These are phyloP conservation scores for Chionographis japonica DNA, from an alignment of 106 monocot genomes.

Conservation along the genomic window DNA sequence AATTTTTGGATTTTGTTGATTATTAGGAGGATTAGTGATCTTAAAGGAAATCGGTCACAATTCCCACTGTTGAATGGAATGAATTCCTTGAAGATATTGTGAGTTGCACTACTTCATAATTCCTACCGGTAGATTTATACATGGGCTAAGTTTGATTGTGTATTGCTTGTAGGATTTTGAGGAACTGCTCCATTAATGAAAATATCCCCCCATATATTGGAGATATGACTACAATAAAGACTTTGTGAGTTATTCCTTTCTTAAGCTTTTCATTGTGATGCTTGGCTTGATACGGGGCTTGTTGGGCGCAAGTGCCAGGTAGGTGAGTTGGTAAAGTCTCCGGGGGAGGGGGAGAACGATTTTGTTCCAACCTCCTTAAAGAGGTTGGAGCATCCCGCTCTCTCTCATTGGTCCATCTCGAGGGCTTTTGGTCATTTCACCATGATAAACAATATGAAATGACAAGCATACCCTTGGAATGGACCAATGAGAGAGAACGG, in stretches of 20 bases:
- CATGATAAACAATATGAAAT: no score
- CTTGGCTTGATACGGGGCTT: no score
- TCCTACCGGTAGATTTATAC: background rate
- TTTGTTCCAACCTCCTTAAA: no score
- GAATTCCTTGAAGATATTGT: slow-evolving; percentile 51
- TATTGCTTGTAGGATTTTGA: slow-evolving; percentile 43
- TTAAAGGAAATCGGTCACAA: slow-evolving; percentile 52
- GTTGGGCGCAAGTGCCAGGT: no score
- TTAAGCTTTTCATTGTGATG: background rate
- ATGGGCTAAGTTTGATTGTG: background rate
- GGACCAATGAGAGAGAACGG: no score
- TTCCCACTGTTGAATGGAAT: slow-evolving; percentile 55
- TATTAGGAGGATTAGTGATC: slow-evolving; percentile 70
- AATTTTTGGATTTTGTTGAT: background rate
- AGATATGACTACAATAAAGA: slow-evolving; percentile 39
- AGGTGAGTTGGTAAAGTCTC: no score
- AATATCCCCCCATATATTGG: slow-evolving; percentile 55
- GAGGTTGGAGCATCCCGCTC: no score
- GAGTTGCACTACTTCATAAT: slow-evolving; percentile 17
- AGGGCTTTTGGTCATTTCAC: no score
- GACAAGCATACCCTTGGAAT: no score
- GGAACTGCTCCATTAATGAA: slow-evolving; percentile 76
- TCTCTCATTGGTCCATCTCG: no score
- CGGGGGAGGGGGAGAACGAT: no score
- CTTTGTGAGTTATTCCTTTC: slow-evolving; percentile 40